Conservation (phyloP, 176 grass and related monocot species). For the Leersia perrieri region DNA sequence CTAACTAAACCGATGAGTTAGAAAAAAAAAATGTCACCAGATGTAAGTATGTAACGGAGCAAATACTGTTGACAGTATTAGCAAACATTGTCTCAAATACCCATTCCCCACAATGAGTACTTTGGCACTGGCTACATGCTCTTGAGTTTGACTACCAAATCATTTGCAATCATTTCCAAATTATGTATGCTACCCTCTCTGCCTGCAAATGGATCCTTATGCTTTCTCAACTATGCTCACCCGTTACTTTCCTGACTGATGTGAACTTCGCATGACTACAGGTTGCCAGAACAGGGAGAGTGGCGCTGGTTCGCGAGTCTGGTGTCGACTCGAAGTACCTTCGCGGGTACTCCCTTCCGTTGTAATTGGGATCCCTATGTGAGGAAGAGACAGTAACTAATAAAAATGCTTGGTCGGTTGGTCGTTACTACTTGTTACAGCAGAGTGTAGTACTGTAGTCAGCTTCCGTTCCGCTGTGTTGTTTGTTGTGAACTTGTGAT, state of each 20-base stretch:
- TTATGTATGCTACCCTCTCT: background rate
- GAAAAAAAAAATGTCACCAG: background rate
- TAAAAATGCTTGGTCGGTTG: background rate
- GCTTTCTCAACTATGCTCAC: background rate
- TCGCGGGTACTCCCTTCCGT: conserved; percentile 59
- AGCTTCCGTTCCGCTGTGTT: background rate
- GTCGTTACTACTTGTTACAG: background rate
- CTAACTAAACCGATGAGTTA: too few species aligned
- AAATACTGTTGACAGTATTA: background rate
- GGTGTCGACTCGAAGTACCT: conserved; percentile 79
- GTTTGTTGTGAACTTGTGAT: background rate
- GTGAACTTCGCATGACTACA: conserved; percentile 18
- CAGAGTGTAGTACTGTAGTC: background rate
- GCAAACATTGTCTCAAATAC: background rate
- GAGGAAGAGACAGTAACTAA: background rate
- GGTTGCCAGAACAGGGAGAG: conserved; percentile 85
- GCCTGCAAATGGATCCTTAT: conserved; percentile 7
- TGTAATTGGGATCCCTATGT: conserved; percentile 2
- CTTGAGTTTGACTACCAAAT: background rate
- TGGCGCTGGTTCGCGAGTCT: conserved; percentile 74
- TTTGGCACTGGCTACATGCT: background rate
- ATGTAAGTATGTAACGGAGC: background rate
- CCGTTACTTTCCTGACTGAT: background rate
- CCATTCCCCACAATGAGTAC: background rate
- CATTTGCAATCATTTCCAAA: background rate